Evolutionary conservation across 208 protist species (phyloP).

Genomic region (Acanthamoeba healyi): DNA sequence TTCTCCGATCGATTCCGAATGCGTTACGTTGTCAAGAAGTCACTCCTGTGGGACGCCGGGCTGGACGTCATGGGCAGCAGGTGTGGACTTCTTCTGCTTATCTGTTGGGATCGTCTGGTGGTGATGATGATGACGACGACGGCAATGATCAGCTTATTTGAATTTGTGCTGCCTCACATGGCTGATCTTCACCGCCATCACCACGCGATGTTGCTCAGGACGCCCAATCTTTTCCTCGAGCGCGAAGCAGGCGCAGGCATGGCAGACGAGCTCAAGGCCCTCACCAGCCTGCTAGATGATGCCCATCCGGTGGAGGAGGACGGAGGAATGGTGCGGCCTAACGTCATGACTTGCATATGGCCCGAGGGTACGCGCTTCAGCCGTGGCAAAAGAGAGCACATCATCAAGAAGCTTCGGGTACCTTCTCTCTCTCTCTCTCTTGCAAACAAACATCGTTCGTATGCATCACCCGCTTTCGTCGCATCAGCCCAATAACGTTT

Average conservation of each 20-base stretch:
- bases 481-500: background rate
- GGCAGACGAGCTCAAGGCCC: slow-evolving; percentile 78
- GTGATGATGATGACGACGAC: too few relatives aligned
- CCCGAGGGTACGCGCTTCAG: slow-evolving; percentile 81
- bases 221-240: slow-evolving; percentile 81
- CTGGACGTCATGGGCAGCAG: slow-evolving; percentile 77
- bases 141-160: too few relatives aligned
- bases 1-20: slow-evolving; percentile 78
- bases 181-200: too few relatives aligned
- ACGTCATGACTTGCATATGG: slow-evolving; percentile 80
- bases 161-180: too few relatives aligned
- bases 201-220: too few relatives aligned
- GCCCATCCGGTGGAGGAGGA: background rate
- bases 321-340: background rate
- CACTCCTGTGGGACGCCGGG: slow-evolving; percentile 79
- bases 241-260: slow-evolving; percentile 79
- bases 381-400: slow-evolving; percentile 77
- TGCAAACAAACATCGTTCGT: background rate
- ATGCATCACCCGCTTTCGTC: too few relatives aligned
- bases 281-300: slow-evolving; percentile 69
- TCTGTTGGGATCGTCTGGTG: too few relatives aligned
- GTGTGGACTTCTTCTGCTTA: too few relatives aligned
- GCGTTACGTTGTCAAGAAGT: slow-evolving; percentile 81
- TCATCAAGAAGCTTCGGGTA: slow-evolving; percentile 77
- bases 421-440: background rate